These are phyloP conservation scores for Candida orba DNA, from an alignment of 805 yeast genomes.

Conservation along the genomic window DNA sequence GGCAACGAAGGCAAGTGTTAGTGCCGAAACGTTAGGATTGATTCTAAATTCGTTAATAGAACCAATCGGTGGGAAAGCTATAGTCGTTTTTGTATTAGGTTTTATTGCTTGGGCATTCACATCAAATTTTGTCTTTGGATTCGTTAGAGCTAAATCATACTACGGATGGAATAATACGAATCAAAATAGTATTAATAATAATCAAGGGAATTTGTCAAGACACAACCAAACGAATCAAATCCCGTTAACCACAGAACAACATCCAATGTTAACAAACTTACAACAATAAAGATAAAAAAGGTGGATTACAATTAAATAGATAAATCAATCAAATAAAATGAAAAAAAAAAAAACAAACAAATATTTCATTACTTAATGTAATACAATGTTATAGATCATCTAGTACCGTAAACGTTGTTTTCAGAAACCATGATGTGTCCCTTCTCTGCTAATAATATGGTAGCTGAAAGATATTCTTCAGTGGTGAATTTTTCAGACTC, in stretches of 20 bases:
- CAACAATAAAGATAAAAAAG: too few relatives aligned
- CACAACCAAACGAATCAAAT: neutral
- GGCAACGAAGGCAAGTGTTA: conserved; percentile 47
- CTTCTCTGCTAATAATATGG: conserved; percentile 35
- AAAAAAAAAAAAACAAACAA: too few relatives aligned
- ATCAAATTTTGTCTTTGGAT: conserved; percentile 62
- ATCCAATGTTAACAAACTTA: neutral
- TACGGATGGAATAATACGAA: conserved; percentile 26
- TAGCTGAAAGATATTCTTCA: conserved; percentile 38
- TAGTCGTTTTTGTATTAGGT: conserved; percentile 34
- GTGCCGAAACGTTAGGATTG: conserved; percentile 57
- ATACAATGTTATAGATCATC: neutral
- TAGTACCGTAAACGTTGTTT: conserved; percentile 20
- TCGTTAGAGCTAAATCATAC: conserved; percentile 44
- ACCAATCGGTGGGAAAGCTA: conserved; percentile 58
- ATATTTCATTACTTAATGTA: neutral
- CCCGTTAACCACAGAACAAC: neutral
- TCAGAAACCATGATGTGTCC: conserved; percentile 44
- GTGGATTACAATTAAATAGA: too few relatives aligned
- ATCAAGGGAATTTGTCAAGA: neutral
- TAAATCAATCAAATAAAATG: too few relatives aligned
- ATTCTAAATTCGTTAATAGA: conserved; percentile 57
- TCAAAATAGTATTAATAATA: conserved; percentile 3
- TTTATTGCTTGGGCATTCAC: conserved; percentile 43
- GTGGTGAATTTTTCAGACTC: conserved; percentile 42